These are phyloP conservation scores for Lentinula aciculospora DNA, from an alignment of 768 basidiomycete genomes.

Conservation along the genomic window DNA sequence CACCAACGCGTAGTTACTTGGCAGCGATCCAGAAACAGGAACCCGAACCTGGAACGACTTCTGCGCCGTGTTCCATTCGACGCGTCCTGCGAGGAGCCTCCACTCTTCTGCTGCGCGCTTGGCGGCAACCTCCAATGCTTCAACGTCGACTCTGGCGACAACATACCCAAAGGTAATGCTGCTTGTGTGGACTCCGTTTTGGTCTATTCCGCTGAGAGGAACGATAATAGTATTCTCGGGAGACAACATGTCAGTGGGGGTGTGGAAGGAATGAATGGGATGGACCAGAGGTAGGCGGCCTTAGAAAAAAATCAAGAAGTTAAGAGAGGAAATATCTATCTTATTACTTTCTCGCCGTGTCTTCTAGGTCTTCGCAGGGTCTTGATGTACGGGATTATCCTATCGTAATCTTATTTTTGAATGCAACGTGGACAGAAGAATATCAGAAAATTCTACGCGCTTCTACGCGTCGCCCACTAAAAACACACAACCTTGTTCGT, in stretches of 20 bases:
- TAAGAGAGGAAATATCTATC: neutral
- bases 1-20: neutral
- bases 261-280: neutral
- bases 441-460: neutral
- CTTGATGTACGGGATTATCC: neutral
- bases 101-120: conserved; percentile 2
- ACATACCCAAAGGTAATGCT: conserved; percentile 6
- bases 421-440: neutral
- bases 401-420: neutral
- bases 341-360: neutral
- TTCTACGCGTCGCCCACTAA: neutral
- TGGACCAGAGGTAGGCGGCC: neutral
- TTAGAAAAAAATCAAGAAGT: neutral
- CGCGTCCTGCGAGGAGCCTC: conserved; percentile 4
- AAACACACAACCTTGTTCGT: neutral
- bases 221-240: neutral
- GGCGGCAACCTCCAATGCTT: neutral
- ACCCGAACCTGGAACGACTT: neutral
- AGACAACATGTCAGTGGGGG: neutral
- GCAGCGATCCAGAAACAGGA: neutral
- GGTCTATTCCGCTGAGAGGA: conserved; percentile 6
- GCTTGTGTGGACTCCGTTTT: conserved; percentile 4
- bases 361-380: neutral
- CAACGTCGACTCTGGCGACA: neutral
- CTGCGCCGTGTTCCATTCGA: neutral